These are phyloP conservation scores for Papiliotrema nemorosa DNA, from an alignment of 1,284 basidiomycete species.

Conservation along the genomic window DNA sequence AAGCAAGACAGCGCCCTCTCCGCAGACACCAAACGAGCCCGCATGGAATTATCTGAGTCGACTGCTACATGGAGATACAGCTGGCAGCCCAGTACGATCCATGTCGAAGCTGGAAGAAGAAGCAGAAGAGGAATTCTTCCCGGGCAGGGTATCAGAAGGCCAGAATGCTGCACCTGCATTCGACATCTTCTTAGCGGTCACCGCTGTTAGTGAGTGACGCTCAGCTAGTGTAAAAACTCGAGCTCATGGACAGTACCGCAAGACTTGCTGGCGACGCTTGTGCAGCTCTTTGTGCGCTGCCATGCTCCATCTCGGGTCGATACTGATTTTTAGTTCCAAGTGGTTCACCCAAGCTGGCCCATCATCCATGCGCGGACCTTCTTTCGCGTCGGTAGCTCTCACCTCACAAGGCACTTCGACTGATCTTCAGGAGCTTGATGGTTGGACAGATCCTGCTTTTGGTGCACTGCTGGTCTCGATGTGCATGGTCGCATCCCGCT, in stretches of 20 bases:
- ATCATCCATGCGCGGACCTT: slow-evolving; percentile 3
- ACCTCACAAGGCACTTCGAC: background rate
- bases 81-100: background rate
- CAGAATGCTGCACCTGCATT: background rate
- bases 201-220: slow-evolving; percentile 3
- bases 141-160: background rate
- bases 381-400: background rate
- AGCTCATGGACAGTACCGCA: background rate
- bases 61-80: background rate
- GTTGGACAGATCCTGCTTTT: slow-evolving; percentile 3
- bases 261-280: slow-evolving; percentile 1
- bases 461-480: background rate
- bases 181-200: slow-evolving; percentile 3
- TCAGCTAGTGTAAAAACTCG: background rate
- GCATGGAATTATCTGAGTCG: slow-evolving; percentile 3
- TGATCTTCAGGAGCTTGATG: slow-evolving; percentile 1
- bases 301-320: background rate
- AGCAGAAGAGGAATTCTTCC: slow-evolving; percentile 1
- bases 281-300: slow-evolving; percentile 1
- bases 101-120: slow-evolving; percentile 1
- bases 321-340: background rate
- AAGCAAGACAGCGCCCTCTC: background rate
- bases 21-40: slow-evolving; percentile 2
- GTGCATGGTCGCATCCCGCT: slow-evolving; percentile 3
- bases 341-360: slow-evolving; percentile 3